Base-by-base conservation (phyloP, 306 rosid genomes). In the Biancaea sappan region DNA sequence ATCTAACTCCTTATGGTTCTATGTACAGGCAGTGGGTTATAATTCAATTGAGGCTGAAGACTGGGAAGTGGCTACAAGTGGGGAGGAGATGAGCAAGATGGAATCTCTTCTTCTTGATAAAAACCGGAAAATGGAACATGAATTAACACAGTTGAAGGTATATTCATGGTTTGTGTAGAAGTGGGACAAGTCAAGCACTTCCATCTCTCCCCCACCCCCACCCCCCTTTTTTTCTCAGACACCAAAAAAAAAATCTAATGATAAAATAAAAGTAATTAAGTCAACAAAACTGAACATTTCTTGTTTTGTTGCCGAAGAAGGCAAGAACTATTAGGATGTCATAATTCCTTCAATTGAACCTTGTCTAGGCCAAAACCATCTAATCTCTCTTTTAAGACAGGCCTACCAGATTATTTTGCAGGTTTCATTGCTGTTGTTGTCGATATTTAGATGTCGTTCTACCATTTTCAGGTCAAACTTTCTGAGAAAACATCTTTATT, bases 21-120 rank as follows among this genome's bases (percentile, higher is more conserved):
- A 70, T 66, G 35, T 64, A 69, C 82, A 94, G 99, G 99, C 97
- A 2, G 97, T 94, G 53, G 97, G 95, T 68, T 94, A 94, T 87
- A 94, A 94, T 75, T 94, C 97, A 19, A 92, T 94, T 72, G 99
- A 94, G 88, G 96, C 96, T 31, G 99, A 94, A 86, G 99, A 94
- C 86, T 94, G 99, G 99, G 97, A 94, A 63, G 95, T 69, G 56
- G 95, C 99, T 78, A 92, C 97, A 51, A 88, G 96, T 41, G 99
- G 95, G 83, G 99, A 94, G 78, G 98, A 94, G 88, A 88, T 92
- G 97, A 94, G 97, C 87, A 90, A 90, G 93, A 90, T 94, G 99
- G 99, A 94, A 81, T 90, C 95, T 80, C 97, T 94, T 83, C 99
- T 94, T 83, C 99, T 94, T 80, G 97, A 94, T 80, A 94, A 94